Base-by-base conservation (phyloP, 768 basidiomycete species). In the Pulveroboletus sp. region DNA sequence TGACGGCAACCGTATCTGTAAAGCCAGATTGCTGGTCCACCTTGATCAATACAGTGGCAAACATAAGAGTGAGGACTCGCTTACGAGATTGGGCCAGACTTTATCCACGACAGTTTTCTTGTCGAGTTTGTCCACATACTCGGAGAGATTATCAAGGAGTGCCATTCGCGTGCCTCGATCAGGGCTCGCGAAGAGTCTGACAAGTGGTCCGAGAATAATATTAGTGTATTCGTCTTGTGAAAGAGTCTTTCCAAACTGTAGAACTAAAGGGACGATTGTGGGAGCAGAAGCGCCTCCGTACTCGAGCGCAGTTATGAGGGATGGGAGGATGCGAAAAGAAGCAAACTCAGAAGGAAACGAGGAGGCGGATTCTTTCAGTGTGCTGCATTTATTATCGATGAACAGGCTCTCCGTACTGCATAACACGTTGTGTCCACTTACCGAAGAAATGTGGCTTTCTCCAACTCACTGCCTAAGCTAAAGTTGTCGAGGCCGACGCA, bases 161-260 rank as follows among this genome's bases (percentile, higher is more conserved):
- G 93, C 94, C 87, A 99, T 95, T 28, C 96, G 79, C 21, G 85
- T 91, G 1, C 93, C 93, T 39, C 96, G 80, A 68, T 99, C 96
- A 0, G 93, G 89, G 57, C 86, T 94, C 2, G 86, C 79, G 59
- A 78, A 98, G 33, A 97, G 75, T 65, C 86, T 90, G 38, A 92
- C 77, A 3, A 99, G 74, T 0, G 95, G 92, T 7, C 77, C 78
- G 2, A 94, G 67, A 14, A 97, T 81, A 5, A 79, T 61, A 33
- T 75, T 76, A 3, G 75, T 62, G 60, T 93, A 95, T 43, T 93
- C 84, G 17, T 82, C 78, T 1, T 82, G 76, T 0, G 86, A 69
- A 0, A 89, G 75, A 56, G 81, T 80, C 58, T 78, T 80, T 4
- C 92, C 88, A 35, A 96, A 80, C 47, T 84, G 83, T 28, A 97